A percentile compares a stretch with the other conserved stretches of the same genome.
These are phyloP conservation scores for Sphaerulina musiva DNA, from an alignment of 2,329 filamentous ascomycete genomes.

Conservation along the genomic window DNA sequence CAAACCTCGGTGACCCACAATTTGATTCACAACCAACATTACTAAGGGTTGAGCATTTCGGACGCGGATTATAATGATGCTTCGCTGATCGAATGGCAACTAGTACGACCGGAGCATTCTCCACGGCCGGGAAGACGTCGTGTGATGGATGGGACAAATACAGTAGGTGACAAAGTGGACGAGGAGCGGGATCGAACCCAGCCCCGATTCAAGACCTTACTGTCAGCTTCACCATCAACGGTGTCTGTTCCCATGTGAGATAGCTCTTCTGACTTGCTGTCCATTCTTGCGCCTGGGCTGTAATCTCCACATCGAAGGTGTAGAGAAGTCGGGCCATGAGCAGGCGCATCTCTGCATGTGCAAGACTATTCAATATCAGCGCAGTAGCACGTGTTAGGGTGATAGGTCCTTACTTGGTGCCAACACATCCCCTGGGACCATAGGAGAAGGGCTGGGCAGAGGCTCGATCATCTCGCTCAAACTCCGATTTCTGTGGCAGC, in stretches of 20 bases:
- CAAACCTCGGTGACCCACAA: too few species aligned
- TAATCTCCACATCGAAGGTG: slow-evolving; percentile 7
- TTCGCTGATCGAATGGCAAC: too few species aligned
- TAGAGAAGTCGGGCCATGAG: slow-evolving; percentile 17
- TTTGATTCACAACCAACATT: too few species aligned
- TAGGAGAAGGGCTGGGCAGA: slow-evolving; percentile 25
- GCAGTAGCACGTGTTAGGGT: neutral
- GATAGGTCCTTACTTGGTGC: neutral
- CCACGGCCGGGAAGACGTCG: too few species aligned
- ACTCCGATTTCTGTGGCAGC: slow-evolving; percentile 10
- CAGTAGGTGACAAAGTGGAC: too few species aligned
- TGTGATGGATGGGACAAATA: too few species aligned
- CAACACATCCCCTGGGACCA: slow-evolving; percentile 11
- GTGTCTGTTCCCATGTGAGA: slow-evolving; percentile 31
- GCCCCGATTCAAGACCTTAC: neutral
- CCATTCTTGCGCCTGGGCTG: neutral
- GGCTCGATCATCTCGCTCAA: slow-evolving; percentile 24
- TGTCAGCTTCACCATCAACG: slow-evolving; percentile 15
- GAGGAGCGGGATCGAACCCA: neutral
- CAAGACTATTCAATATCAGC: slow-evolving; percentile 23
- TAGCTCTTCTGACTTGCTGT: slow-evolving; percentile 20
- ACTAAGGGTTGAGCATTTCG: too few species aligned
- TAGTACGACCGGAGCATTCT: too few species aligned
- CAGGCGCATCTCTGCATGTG: slow-evolving; percentile 35
- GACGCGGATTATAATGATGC: too few species aligned